Conservation (phyloP, 768 basidiomycete genomes). For the Suillus brevipes region DNA sequence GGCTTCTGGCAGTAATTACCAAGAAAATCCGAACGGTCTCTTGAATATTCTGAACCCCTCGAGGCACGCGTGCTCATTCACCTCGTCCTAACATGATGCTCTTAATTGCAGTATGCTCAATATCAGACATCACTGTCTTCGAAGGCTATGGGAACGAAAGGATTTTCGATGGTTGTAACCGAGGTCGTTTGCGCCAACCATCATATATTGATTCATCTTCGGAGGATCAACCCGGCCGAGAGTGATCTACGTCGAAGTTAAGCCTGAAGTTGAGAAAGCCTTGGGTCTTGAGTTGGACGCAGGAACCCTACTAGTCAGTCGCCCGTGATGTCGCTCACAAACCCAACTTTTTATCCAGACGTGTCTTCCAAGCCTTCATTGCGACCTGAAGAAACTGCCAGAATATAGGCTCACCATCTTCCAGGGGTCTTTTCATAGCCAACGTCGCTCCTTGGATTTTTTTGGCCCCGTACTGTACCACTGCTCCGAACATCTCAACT, state of each 20-base stretch:
- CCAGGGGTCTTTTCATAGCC: conserved; percentile 55
- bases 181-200: neutral
- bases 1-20: neutral
- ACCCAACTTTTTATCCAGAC: conserved; percentile 37
- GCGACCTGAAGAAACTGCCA: conserved; percentile 61
- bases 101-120: neutral
- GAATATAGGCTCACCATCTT: conserved; percentile 67
- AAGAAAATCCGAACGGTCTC: too few relatives aligned
- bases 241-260: neutral
- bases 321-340: conserved; percentile 49
- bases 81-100: neutral
- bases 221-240: neutral
- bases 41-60: neutral
- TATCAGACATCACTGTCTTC: neutral
- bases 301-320: too few relatives aligned
- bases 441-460: conserved; percentile 52
- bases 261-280: neutral
- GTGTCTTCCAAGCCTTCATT: conserved; percentile 49
- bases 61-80: neutral
- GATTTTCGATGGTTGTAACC: neutral
- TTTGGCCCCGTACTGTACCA: conserved; percentile 72
- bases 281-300: neutral
- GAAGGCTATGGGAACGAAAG: neutral
- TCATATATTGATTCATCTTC: neutral
- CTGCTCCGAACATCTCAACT: neutral